Evolutionary conservation across 495 filamentous ascomycete genomes (phyloP), one percentile per base, ranked within the genome.

Genomic region (Penicillium crystallinum): DNA sequence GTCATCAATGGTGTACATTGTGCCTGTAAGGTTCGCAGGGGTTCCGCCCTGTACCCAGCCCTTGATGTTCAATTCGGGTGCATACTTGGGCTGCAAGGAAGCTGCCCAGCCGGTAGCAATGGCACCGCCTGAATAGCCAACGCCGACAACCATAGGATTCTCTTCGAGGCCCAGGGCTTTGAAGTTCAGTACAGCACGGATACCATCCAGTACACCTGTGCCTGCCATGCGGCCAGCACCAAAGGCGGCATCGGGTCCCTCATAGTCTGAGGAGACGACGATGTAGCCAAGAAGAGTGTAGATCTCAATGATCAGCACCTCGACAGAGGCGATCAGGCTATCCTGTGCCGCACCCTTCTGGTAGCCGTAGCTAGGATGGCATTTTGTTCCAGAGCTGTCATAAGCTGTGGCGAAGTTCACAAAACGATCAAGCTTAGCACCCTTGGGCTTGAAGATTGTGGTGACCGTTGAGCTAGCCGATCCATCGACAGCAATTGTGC

Each of bases 91-190:
- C 37, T 79, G 76, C 42, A 83, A 48, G 53, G 80, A 76, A 9
- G 72, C 70, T 0, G 79, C 80, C 67, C 75, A 82, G 43, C 71
- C 77, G 1, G 71, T 77, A 0, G 80, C 79, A 40, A 82, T 66
- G 1, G 72, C 67, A 29, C 80, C 81, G n/a, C 81, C 80, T 6
- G 76, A 80, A 53, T 82, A 84, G 4, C 80, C 81, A 8, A 51
- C 53, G 4, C 64, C 68, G 9, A 69, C 66, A 40, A 69, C 61
- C 49, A 57, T 62, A 2, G 68, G 68, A 0, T 35, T 56, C 14
- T 25, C 23, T 5, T 31, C 62, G 10, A 71, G 44, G 14, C 64
- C 62, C 4, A 71, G 46, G 0, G 53, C 49, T 1, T 59, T 19
- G 43, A 66, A 69, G 14, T 54, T 64, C 14, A 40, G 42, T 10